These are phyloP conservation scores for Phoenix roebelenii DNA, from an alignment of 176 grass and related monocot species.

Conservation along the genomic window DNA sequence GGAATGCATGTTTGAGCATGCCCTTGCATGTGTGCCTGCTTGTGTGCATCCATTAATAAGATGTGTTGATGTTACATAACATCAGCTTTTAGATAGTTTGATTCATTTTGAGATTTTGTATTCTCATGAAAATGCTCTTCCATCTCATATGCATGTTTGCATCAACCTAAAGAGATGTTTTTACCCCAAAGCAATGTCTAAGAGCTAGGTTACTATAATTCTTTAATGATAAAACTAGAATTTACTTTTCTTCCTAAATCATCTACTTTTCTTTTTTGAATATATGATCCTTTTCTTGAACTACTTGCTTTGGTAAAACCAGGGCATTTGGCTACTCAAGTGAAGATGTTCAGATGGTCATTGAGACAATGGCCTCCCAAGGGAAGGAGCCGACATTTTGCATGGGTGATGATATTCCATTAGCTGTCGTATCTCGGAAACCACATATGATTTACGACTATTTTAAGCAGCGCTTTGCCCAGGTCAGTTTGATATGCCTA, in stretches of 20 bases:
- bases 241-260: background rate
- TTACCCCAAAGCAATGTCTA: no score
- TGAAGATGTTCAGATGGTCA: conserved; percentile 99
- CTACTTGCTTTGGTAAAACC: conserved; percentile 20
- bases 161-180: no score
- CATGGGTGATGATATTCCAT: conserved; percentile 98
- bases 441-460: conserved; percentile 89
- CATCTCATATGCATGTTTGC: no score
- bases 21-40: no score
- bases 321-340: conserved; percentile 99
- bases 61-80: no score
- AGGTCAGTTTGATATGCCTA: conserved; percentile 45
- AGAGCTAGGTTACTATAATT: no score
- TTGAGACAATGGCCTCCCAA: conserved; percentile 99
- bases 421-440: conserved; percentile 82
- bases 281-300: conserved; percentile 15
- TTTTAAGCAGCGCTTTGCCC: conserved; percentile 99
- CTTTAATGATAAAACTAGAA: no score
- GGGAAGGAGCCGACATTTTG: conserved; percentile 99
- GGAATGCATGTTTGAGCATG: no score
- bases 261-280: background rate
- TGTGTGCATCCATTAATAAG: no score
- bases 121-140: no score
- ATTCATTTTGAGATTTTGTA: no score
- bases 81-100: no score